Evolutionary conservation across 1,284 basidiomycete genomes (phyloP), one percentile per base, ranked within the genome.

Genomic region (Naganishia sp.): DNA sequence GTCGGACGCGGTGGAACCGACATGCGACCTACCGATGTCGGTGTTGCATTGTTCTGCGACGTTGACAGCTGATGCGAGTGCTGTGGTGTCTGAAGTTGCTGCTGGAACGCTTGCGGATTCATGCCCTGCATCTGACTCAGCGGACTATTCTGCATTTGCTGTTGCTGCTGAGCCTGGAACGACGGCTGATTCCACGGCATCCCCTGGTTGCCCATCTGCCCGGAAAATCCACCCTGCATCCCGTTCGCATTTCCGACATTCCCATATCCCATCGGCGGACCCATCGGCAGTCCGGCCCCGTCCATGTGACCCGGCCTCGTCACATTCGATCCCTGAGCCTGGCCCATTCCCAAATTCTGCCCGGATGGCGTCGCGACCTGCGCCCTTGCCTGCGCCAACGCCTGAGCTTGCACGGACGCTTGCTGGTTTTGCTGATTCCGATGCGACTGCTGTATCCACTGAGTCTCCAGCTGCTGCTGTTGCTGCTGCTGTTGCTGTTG

Each of bases 381-480:
- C 3, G 55, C 43, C 7, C 55, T 21, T 13, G 59, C 59, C 36
- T 61, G 59, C 4, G 57, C 57, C 31, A 61, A 25, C 2, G 59
- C 59, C 42, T 64, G 61, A 18, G 28, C 42, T 18, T 64, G 61
- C 3, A 52, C 6, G 21, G 39, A 36, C 3, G 61, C 61, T 15
- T 54, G 53, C n/a, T 44, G 52, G 7, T 44, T 21, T 18, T 64
- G 50, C 52, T 64, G 61, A 4, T 44, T 31, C 18, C 53, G 42
- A 16, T 55, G 31, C 5, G 61, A 54, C 13, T 55, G 48, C 28
- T 61, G 59, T 21, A 61, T 61, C 59, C 59, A 61, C 39, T 61
- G 59, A 18, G 48, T 21, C 15, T 61, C 59, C 59, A 61, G 43
- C 25, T 25, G 23, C 7, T 23, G 28, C 28, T 28, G 28, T 5